These are phyloP conservation scores for Irpex sp. DNA, from an alignment of 1,284 basidiomycete species.

Conservation along the genomic window DNA sequence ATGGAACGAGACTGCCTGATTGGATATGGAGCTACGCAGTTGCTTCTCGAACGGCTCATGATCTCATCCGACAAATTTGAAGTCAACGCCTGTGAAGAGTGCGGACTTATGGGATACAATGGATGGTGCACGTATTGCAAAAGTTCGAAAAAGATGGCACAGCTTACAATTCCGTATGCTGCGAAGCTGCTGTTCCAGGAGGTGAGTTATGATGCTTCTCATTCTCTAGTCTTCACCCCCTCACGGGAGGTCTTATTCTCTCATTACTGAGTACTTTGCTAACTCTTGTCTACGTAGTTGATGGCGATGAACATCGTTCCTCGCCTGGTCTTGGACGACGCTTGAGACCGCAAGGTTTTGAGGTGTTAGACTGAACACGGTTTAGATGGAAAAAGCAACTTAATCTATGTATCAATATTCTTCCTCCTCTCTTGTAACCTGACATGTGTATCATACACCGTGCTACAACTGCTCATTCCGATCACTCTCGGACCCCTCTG, in stretches of 20 bases:
- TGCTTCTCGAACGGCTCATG: constrained; percentile 96
- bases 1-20: constrained; percentile 99
- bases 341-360: constrained; percentile 33
- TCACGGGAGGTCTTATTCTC: neutral
- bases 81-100: constrained; percentile 93
- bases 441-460: constrained; percentile 3
- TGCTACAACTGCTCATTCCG: neutral
- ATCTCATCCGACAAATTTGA: constrained; percentile 97
- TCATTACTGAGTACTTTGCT: constrained; percentile 5
- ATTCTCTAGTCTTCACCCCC: neutral
- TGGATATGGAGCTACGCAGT: constrained; percentile 94
- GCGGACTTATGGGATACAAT: constrained; percentile 96
- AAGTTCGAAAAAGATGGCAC: constrained; percentile 93
- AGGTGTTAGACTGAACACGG: constrained; percentile 8
- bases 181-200: constrained; percentile 98
- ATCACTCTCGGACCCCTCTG: constrained; percentile 4
- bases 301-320: constrained; percentile 96
- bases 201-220: constrained; percentile 41
- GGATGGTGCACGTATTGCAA: constrained; percentile 97
- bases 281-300: constrained; percentile 43
- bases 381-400: constrained; percentile 14
- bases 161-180: constrained; percentile 97
- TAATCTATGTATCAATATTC: constrained; percentile 13
- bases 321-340: constrained; percentile 80
- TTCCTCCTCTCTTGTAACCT: neutral